Evolutionary conservation across 805 yeast genomes (phyloP).

Genomic region (Monosporozyma servazzii): DNA sequence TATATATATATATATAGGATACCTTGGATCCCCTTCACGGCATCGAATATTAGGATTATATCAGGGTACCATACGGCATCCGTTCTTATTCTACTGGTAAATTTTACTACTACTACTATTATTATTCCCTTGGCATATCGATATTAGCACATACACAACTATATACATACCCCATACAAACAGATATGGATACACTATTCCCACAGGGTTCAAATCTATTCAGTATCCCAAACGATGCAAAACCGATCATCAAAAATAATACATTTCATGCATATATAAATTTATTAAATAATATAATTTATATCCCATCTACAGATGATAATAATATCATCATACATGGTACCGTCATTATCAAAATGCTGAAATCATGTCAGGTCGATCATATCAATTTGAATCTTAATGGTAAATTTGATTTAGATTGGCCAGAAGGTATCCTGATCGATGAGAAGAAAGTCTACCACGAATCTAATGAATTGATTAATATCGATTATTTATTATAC

Average conservation of each 20-base stretch:
- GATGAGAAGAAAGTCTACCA: constrained; percentile 34
- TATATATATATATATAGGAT: not conserved
- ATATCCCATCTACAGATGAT: constrained; percentile 23
- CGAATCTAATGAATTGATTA: constrained; percentile 36
- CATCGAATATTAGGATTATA: not conserved
- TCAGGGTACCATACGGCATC: too few relatives aligned
- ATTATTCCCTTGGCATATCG: not conserved
- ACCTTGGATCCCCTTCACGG: not conserved
- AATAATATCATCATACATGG: constrained; percentile 39
- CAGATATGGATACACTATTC: not conserved
- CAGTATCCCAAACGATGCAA: not conserved
- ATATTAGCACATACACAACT: too few relatives aligned
- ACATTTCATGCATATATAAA: not conserved
- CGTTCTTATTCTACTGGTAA: not conserved
- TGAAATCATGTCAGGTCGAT: constrained; percentile 63
- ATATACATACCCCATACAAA: not conserved
- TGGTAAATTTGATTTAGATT: constrained; percentile 70
- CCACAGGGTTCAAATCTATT: not conserved
- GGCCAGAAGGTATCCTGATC: constrained; percentile 83
- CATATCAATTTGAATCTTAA: constrained; percentile 47
- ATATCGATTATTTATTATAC: not conserved
- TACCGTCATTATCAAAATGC: constrained; percentile 52
- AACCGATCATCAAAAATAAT: not conserved
- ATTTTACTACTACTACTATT: too few relatives aligned
- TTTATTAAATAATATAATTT: not conserved